Evolutionary conservation across 2,329 filamentous ascomycete species (phyloP), one percentile per base, ranked within the genome.

Genomic region (Tothia fuscella): DNA sequence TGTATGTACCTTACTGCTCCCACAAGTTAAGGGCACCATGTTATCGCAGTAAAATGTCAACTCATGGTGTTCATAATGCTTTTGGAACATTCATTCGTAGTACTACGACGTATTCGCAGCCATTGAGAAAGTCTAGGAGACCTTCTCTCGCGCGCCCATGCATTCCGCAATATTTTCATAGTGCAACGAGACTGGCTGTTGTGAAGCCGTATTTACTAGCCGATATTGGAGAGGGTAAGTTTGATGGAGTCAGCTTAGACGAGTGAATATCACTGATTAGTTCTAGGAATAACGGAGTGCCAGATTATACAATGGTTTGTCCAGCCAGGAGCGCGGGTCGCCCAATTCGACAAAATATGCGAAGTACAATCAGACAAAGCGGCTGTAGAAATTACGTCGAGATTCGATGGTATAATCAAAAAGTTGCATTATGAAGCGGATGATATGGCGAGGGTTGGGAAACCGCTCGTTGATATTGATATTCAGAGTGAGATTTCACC

Each of bases 251-350:
- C 34, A 13, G n/a, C 21, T 21, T 13, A 29, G 17, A 16, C 44
- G 12, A 7, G 12, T 12, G n/a, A n/a, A n/a, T n/a, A n/a, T n/a
- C n/a, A n/a, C n/a, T n/a, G n/a, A 35, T 42, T n/a, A 40, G 31
- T 41, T 41, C 91, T 91, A 91, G n/a, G n/a, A 42, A 98, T 96
- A 55, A 88, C 91, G 58, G 91, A 98, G 66, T 94, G 91, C 57
- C 91, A 98, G 63, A 85, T 98, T 55, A 96, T 96, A 55, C 91
- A 98, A 68, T 98, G 91, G 91, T 98, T 96, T 60, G 89, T 98
- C 50, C 82, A 95, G 64, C 87, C 93, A 38, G 89, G 88, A 45
- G 91, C 91, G 26, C 80, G 83, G 44, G 88, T 98, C 53, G 88
- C 98, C 66, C 89, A 98, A 67, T 98, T 94, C 73, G 91, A 93